Percentiles rank a stretch among this genome's conserved stretches.
phyloP scores from a whole-genome alignment of 2,329 filamentous ascomycete species.

The Ophiostoma himal-ulmi region DNA sequence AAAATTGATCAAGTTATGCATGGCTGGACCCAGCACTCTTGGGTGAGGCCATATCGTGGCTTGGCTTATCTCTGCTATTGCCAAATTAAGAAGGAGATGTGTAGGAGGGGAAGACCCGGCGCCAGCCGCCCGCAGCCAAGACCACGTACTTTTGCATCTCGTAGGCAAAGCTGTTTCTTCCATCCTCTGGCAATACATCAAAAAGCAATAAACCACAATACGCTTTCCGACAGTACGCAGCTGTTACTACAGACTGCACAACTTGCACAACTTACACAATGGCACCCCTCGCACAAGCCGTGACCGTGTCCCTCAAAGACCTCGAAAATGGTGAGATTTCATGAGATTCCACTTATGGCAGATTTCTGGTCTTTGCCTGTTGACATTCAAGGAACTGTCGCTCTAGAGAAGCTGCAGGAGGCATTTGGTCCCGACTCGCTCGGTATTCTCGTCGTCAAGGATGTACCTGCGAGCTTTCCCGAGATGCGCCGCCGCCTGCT shows the following conservation, averaged over 20 bases:
- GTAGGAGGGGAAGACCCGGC: conserved; percentile 18
- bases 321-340: conserved; percentile 23
- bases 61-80: conserved; percentile 11
- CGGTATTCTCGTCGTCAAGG: conserved; percentile 89
- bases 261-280: conserved; percentile 13
- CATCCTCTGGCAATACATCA: background rate
- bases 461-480: conserved; percentile 67
- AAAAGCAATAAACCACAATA: background rate
- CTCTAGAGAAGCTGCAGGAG: conserved; percentile 62
- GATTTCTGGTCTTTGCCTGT: background rate
- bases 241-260: background rate
- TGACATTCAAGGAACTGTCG: conserved; percentile 50
- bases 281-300: conserved; percentile 25
- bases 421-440: conserved; percentile 89
- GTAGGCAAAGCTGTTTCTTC: background rate
- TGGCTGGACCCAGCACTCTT: background rate
- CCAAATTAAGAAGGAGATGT: conserved; percentile 10
- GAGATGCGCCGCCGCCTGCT: conserved; percentile 68
- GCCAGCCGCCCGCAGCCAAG: conserved; percentile 18
- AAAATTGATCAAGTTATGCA: background rate
- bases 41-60: background rate
- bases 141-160: background rate
- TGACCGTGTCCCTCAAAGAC: conserved; percentile 27
- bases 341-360: too few species aligned
- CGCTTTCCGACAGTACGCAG: background rate